Evolutionary conservation across 176 grass and related monocot species (phyloP).

Genomic region (Aegilops sharonensis): DNA sequence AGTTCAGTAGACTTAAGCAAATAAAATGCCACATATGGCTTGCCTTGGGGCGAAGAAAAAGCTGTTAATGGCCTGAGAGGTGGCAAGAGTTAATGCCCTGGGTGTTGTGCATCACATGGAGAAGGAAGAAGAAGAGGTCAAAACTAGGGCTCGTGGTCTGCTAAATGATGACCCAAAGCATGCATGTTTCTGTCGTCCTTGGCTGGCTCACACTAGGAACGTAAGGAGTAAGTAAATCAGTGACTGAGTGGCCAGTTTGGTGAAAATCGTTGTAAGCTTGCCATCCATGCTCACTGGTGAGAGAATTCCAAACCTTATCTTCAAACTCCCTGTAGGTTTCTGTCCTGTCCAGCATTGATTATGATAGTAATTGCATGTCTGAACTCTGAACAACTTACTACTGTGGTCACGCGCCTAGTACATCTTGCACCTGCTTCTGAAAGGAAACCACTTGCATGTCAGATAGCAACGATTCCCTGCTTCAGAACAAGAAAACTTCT

Average conservation of each 20-base stretch:
- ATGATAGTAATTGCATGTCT: slow-evolving; percentile 8
- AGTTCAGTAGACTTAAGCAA: too few relatives aligned
- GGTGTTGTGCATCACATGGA: slow-evolving; percentile 34
- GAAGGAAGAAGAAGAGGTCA: neutral
- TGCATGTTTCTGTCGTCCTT: too few relatives aligned
- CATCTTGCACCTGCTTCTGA: slow-evolving; percentile 17
- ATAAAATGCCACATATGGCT: too few relatives aligned
- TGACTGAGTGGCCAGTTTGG: too few relatives aligned
- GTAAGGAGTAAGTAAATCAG: too few relatives aligned
- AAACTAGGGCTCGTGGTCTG: neutral
- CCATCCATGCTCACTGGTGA: slow-evolving; percentile 7
- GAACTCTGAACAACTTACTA: neutral
- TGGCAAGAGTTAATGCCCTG: slow-evolving; percentile 29
- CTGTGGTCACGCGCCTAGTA: neutral
- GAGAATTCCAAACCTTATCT: neutral
- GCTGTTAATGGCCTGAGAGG: too few relatives aligned
- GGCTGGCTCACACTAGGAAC: too few relatives aligned
- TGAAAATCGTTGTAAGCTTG: neutral
- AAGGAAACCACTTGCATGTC: neutral
- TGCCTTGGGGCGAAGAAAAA: too few relatives aligned
- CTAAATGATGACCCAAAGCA: too few relatives aligned
- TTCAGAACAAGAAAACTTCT: slow-evolving; percentile 2
- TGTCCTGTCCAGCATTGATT: neutral
- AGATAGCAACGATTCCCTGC: slow-evolving; percentile 14
- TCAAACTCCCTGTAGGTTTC: slow-evolving; percentile 4